Percentiles rank a stretch among this genome's conserved stretches.
These are phyloP conservation scores for Coemansia sp. DNA, from an alignment of 192 early-diverging fungal genomes.

Conservation along the genomic window DNA sequence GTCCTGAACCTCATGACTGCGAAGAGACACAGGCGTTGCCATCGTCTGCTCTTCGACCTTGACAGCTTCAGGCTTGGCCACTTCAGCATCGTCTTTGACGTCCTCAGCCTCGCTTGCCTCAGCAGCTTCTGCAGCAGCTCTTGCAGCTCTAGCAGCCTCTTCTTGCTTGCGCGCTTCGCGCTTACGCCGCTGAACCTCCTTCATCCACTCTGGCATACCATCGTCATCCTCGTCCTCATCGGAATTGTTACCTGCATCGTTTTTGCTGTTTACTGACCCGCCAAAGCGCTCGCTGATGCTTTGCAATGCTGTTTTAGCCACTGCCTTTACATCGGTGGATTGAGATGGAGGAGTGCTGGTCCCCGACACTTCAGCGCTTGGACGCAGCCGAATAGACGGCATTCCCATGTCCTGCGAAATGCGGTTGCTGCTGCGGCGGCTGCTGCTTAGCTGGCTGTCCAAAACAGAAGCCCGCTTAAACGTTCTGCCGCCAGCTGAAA, in stretches of 20 bases:
- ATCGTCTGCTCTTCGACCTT: background rate
- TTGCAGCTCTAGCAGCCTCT: conserved; percentile 13
- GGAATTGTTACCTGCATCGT: background rate
- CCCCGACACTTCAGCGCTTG: conserved; percentile 29
- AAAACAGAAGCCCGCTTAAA: conserved; percentile 35
- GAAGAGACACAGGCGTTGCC: conserved; percentile 6
- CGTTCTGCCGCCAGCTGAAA: conserved; percentile 23
- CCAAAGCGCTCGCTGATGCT: conserved; percentile 35
- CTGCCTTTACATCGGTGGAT: background rate
- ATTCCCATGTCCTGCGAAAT: conserved; percentile 16
- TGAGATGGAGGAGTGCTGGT: background rate
- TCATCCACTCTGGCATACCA: conserved; percentile 36
- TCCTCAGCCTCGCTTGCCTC: background rate
- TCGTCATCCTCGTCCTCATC: conserved; percentile 8
- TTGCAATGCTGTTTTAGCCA: conserved; percentile 30
- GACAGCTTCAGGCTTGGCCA: background rate
- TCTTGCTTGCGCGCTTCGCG: conserved; percentile 35
- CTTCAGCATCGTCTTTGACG: background rate
- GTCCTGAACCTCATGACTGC: background rate
- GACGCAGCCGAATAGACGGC: conserved; percentile 39
- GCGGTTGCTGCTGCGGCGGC: conserved; percentile 12
- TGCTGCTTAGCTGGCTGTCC: conserved; percentile 11
- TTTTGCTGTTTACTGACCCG: conserved; percentile 6
- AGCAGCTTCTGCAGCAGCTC: conserved; percentile 13
- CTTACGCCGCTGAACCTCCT: conserved; percentile 51